Conservation (phyloP, 2,329 filamentous ascomycete genomes). For the Colletotrichum liaoningense region DNA sequence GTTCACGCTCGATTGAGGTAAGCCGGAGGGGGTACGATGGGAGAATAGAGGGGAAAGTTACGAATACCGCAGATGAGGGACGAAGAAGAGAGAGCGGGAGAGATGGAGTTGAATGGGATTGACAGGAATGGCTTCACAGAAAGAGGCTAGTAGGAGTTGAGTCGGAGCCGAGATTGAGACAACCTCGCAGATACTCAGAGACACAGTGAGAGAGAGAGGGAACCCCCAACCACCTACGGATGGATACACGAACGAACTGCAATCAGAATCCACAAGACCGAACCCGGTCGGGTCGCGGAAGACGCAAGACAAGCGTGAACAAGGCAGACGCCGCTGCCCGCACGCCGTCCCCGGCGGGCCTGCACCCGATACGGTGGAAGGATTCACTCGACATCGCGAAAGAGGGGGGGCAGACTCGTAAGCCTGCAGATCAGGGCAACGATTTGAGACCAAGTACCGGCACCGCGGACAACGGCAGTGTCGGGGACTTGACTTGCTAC, state of each 20-base stretch:
- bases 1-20: constrained; percentile 9
- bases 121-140: background rate
- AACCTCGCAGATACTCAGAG: background rate
- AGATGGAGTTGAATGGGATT: background rate
- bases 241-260: constrained; percentile 2
- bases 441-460: constrained; percentile 27
- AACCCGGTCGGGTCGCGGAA: constrained; percentile 14
- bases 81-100: background rate
- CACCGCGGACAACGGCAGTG: background rate
- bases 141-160: background rate
- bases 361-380: constrained; percentile 26
- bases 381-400: constrained; percentile 20
- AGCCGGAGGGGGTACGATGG: constrained; percentile 1
- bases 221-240: constrained; percentile 5
- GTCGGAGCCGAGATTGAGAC: background rate
- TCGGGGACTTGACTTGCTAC: constrained; percentile 7
- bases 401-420: constrained; percentile 25
- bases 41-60: background rate
- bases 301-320: constrained; percentile 6
- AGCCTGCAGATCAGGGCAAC: constrained; percentile 31
- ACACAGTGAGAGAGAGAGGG: background rate
- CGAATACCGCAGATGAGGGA: background rate
- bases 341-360: background rate
- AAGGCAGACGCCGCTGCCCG: background rate
- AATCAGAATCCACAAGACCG: background rate